Base-by-base conservation (phyloP, 73 alveolate species). In the Paramecium sexaurelia region DNA sequence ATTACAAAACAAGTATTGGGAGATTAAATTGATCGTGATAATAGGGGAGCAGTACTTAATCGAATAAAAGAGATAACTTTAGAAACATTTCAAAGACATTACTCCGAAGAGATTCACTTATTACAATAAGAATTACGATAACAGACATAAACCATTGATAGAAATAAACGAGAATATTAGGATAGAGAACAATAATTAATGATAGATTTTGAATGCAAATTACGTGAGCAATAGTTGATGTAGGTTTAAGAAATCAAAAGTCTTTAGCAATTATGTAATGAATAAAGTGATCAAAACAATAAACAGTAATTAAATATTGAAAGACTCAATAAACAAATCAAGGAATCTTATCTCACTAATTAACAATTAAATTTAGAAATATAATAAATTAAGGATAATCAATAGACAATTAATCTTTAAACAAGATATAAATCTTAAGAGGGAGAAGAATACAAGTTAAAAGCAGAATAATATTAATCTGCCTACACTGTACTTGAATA, bases 51-150 rank as follows among this genome's bases (percentile, higher is more conserved):
- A 0, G 47, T 78, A 0, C 43, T 78, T 13, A 78, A 78, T 45
- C 15, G 73, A 43, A 78, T 78, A 17, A 41, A 22, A 17, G 90
- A 78, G 10, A 78, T 78, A 2, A 78, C 90, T 3, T 11, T 78
- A 3, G 83, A 61, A 20, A 32, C 83, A 61, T 61, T 61, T 8
- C 11, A 61, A 32, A 26, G 45, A 11, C 83, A 61, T 61, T 61
- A 61, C 43, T 29, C 39, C 0, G 83, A 61, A 61, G 83, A 61
- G 43, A 61, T 61, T 11, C 39, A 26, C 13, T 26, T 61, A 8
- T 32, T 61, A n/a, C 17, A 61, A 61, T 61, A 61, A 13, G 83
- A 61, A 32, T 29, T 51, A 8, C 67, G 67, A 4, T 51, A 51
- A 51, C 29, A 51, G 22, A 15, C 27, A 6, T 20, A 51, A 5